Conservation (phyloP, 768 basidiomycete species). For the Kwoniella heveanensis region DNA sequence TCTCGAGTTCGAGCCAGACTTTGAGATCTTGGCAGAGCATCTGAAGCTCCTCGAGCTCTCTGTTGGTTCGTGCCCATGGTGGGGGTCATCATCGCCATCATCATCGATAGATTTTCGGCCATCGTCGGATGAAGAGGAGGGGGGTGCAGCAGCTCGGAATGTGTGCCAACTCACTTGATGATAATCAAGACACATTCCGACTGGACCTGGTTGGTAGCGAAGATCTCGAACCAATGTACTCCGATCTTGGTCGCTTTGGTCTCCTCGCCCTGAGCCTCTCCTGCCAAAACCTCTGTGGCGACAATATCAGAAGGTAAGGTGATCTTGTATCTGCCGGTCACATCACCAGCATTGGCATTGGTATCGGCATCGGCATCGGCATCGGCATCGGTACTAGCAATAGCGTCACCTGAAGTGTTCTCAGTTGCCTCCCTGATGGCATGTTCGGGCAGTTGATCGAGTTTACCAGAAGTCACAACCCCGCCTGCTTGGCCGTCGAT, state of each 20-base stretch:
- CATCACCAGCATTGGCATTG: background rate
- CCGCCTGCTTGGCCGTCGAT: constrained; percentile 4
- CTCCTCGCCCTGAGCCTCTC: constrained; percentile 8
- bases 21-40: constrained; percentile 35
- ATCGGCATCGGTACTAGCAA: background rate
- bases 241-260: constrained; percentile 19
- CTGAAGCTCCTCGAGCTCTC: constrained; percentile 41
- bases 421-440: background rate
- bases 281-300: background rate
- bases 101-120: too few species aligned
- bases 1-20: constrained; percentile 47
- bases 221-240: constrained; percentile 44
- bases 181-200: constrained; percentile 19
- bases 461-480: background rate
- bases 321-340: constrained; percentile 8
- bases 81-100: too few species aligned
- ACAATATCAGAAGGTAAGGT: constrained; percentile 19
- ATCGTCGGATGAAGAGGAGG: too few species aligned
- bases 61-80: constrained; percentile 7
- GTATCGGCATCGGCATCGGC: background rate
- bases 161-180: constrained; percentile 37
- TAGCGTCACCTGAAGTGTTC: too few species aligned
- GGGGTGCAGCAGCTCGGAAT: too few species aligned
- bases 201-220: constrained; percentile 33
- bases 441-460: background rate